Percentiles rank a stretch among this genome's conserved stretches.
Evolutionary conservation across 108 stramenopile species (phyloP).

Genomic region (Cyclotella sp.): DNA sequence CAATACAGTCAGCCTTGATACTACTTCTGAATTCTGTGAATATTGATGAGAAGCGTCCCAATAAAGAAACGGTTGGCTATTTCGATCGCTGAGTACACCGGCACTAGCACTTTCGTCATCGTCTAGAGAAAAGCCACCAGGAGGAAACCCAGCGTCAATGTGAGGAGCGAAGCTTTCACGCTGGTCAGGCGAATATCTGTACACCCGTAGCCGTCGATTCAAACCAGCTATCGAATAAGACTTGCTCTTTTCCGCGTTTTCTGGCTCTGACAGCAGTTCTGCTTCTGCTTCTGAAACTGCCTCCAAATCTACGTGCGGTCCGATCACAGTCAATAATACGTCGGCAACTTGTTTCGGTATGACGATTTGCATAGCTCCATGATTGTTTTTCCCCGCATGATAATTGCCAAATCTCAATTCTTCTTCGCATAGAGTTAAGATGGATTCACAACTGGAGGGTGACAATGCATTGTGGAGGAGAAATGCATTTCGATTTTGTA

Average conservation of each 20-base stretch:
- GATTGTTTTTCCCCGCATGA: slow-evolving; percentile 77
- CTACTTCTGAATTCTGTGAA: slow-evolving; percentile 50
- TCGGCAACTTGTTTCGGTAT: slow-evolving; percentile 62
- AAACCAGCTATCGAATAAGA: slow-evolving; percentile 61
- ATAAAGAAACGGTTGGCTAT: slow-evolving; percentile 16
- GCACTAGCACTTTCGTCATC: slow-evolving; percentile 28
- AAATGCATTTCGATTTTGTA: slow-evolving; percentile 65
- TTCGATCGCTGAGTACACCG: neutral
- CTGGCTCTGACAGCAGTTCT: slow-evolving; percentile 22
- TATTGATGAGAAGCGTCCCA: slow-evolving; percentile 57
- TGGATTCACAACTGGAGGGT: slow-evolving; percentile 54
- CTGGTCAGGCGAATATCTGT: slow-evolving; percentile 69
- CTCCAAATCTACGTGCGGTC: slow-evolving; percentile 66
- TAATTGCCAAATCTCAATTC: slow-evolving; percentile 67
- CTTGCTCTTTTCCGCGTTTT: slow-evolving; percentile 1
- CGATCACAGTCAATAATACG: slow-evolving; percentile 52
- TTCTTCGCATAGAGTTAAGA: slow-evolving; percentile 64
- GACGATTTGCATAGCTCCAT: slow-evolving; percentile 81
- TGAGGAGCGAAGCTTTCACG: slow-evolving; percentile 83
- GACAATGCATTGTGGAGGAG: slow-evolving; percentile 63
- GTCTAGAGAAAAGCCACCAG: slow-evolving; percentile 70
- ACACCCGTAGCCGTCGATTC: slow-evolving; percentile 82
- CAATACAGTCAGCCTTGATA: slow-evolving; percentile 78
- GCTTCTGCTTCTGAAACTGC: slow-evolving; percentile 45
- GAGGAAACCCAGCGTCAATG: slow-evolving; percentile 90